Conservation (phyloP, 2,329 filamentous ascomycete genomes). For the Venturiaceae sp. region DNA sequence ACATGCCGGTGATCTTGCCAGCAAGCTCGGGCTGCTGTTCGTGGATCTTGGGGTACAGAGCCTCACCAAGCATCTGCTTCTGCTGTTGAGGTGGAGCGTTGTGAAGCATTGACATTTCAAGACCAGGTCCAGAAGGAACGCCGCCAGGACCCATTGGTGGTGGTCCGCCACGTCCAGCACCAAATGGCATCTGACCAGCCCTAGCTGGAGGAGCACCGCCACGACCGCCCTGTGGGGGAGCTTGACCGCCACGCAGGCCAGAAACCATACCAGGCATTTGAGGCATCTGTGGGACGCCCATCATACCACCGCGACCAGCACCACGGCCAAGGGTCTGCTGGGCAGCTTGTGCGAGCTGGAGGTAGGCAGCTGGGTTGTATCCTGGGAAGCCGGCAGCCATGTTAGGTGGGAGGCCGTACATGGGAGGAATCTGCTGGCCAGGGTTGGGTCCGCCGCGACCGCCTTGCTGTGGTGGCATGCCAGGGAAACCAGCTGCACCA, state of each 20-base stretch:
- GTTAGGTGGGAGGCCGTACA: constrained; percentile 65
- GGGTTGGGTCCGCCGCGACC: constrained; percentile 70
- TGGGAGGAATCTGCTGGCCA: constrained; percentile 79
- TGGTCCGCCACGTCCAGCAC: constrained; percentile 13
- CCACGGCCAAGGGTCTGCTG: constrained; percentile 48
- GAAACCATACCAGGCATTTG: constrained; percentile 48
- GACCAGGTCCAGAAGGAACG: constrained; percentile 18
- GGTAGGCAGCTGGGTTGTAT: constrained; percentile 64
- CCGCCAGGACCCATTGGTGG: constrained; percentile 9
- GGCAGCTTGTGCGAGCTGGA: constrained; percentile 66
- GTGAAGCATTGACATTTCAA: constrained; percentile 43
- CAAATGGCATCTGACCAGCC: constrained; percentile 20
- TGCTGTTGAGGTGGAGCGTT: constrained; percentile 61
- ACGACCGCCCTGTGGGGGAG: constrained; percentile 30
- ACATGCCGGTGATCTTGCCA: constrained; percentile 99
- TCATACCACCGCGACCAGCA: constrained; percentile 57
- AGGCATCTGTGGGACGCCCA: constrained; percentile 38
- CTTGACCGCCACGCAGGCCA: constrained; percentile 23
- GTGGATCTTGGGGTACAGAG: constrained; percentile 97
- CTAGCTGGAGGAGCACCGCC: constrained; percentile 24
- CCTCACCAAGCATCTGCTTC: constrained; percentile 98
- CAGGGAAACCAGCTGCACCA: constrained; percentile 77
- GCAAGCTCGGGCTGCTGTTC: constrained; percentile 89
- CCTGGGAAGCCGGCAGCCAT: constrained; percentile 63
- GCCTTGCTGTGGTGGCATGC: constrained; percentile 68